Percentiles rank a stretch among this genome's conserved stretches.
Conservation (phyloP, 2,329 filamentous ascomycete genomes). For the Chalaropsis thielavioides region DNA sequence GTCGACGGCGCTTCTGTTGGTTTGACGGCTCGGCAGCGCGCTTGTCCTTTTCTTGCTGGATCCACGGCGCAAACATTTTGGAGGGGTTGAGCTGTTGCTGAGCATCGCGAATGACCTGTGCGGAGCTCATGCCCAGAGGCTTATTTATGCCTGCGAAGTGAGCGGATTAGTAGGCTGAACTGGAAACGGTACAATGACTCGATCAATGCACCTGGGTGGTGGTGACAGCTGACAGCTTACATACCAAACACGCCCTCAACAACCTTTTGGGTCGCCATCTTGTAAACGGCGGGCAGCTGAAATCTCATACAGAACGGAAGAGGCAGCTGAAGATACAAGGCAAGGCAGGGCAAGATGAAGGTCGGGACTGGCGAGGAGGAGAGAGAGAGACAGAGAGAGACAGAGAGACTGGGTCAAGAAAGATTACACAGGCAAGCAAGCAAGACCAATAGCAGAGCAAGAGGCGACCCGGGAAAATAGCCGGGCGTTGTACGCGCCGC, state of each 20-base stretch:
- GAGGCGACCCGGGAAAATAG: background rate
- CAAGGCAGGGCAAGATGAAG: constrained; percentile 22
- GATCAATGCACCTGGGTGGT: background rate
- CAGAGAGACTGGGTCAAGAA: background rate
- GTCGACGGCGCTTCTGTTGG: constrained; percentile 44
- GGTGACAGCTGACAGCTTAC: constrained; percentile 19
- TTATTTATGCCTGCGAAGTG: constrained; percentile 67
- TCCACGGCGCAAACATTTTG: constrained; percentile 59
- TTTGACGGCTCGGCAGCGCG: constrained; percentile 42
- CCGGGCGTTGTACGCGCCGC: background rate
- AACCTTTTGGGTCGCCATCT: constrained; percentile 40
- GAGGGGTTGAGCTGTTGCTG: constrained; percentile 77
- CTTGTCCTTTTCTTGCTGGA: constrained; percentile 46
- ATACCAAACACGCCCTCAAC: constrained; percentile 46
- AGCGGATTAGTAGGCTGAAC: background rate
- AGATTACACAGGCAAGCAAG: background rate
- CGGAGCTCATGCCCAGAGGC: constrained; percentile 71
- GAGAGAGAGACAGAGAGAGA: background rate
- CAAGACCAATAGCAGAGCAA: background rate
- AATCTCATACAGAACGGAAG: constrained; percentile 10
- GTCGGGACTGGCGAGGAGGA: constrained; percentile 23
- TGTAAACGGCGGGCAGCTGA: constrained; percentile 23
- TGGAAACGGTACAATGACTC: background rate
- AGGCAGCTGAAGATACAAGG: background rate
- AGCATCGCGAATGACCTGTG: constrained; percentile 77